Evolutionary conservation across 495 filamentous ascomycete genomes (phyloP), one percentile per base, ranked within the genome.

Genomic region (Penicillium nucicola): DNA sequence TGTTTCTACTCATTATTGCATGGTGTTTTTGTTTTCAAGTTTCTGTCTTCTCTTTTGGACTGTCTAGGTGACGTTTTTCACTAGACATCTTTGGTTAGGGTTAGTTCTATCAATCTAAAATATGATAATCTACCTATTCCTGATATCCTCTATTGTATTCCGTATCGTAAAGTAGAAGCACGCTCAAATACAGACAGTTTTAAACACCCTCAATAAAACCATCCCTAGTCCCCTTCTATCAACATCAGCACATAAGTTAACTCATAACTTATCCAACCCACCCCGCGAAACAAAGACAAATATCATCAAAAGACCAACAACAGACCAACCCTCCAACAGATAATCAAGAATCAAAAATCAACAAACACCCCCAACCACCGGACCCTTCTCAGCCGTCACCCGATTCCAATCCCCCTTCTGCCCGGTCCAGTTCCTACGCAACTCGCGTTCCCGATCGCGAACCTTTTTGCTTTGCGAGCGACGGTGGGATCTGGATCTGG

Each of bases 321-420:
- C n/a, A n/a, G n/a, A n/a, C n/a, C n/a, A n/a, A n/a, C n/a, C n/a
- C n/a, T n/a, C n/a, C n/a, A n/a, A n/a, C n/a, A n/a, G n/a, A n/a
- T n/a, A n/a, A n/a, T n/a, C n/a, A n/a, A n/a, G n/a, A 14, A 37
- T 15, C 7, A 0, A 14, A 14, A 37, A 5, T 39, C 35, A 48
- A 39, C 43, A 39, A 1, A 31, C 35, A 18, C 34, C 35, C 3
- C 1, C 17, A 31, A 28, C 25, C 5, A 28, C 2, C 7, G 8
- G n/a, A 6, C 36, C 36, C 3, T 25, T 25, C 22, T 17, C 22
- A 2, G 14, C 13, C 20, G 17, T 18, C 7, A 48, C 30, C 11
- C n/a, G 38, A 35, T 32, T 48, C 45, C 35, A 48, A 2, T 18
- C 45, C 5, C 45, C 45, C 15, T 48, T 48, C 36, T 48, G 45